Evolutionary conservation across 2,329 filamentous ascomycete genomes (phyloP), one percentile per base, ranked within the genome.

Genomic region (Verticillium alfalfae): DNA sequence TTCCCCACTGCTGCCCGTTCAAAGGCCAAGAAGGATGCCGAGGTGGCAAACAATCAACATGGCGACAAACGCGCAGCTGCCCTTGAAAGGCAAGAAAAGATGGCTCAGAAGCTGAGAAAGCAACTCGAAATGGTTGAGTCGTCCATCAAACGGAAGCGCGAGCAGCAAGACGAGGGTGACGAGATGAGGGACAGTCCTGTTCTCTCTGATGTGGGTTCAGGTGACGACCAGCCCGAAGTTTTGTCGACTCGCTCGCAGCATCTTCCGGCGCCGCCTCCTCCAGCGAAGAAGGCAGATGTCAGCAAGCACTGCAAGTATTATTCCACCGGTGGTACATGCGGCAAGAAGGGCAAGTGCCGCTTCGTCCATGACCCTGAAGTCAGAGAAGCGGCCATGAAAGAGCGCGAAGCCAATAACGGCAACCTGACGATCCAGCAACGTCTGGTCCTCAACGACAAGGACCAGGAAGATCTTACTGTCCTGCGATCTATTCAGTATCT

Each of bases 1-100:
- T 98, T 86, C 72, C 94, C 94, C 2, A 97, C 93, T 2, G 85
- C 86, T 72, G 85, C 86, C 63, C 87, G 91, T 61, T 79, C 87
- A 64, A 82, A 86, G 64, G 85, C 85, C 65, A 91, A 84, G 74
- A 84, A 85, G 65, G 81, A 81, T 67, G 77, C 76, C 62, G 75
- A 76, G 68, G 70, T 76, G 68, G 73, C 76, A 62, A 81, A 84
- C 61, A 58, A 31, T 26, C 57, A 63, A 37, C 39, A 60, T 9
- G 64, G 61, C 41, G 60, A 65, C 54, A 66, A 66, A 58, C 61
- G 61, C 39, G 62, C 60, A 12, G 56, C 63, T 34, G 63, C 60
- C 56, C 38, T 66, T 22, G 79, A 83, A 61, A 86, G 88, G 70
- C 88, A 90, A 72, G 84, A 86, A 56, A 84, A 79, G 67, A 77